phyloP scores from a whole-genome alignment of 495 filamentous ascomycete species.

The Hypoxylon lienhwacheense region DNA sequence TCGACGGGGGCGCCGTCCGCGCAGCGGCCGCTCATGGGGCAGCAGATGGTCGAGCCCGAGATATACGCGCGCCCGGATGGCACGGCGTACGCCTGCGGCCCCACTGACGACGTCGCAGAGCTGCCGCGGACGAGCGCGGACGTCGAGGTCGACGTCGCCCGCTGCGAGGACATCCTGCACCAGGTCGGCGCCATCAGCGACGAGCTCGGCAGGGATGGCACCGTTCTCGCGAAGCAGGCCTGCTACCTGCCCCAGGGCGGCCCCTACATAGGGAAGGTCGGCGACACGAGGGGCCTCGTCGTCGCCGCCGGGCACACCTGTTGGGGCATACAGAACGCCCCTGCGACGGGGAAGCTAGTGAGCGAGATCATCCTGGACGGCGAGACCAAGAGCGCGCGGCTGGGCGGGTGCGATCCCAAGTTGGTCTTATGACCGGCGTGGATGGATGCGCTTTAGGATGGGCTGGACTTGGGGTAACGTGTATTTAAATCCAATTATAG shows the following conservation, averaged over 20 bases:
- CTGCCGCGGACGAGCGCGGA: constrained; percentile 68
- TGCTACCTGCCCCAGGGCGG: constrained; percentile 79
- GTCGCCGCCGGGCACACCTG: constrained; percentile 84
- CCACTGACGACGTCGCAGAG: constrained; percentile 70
- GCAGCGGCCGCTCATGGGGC: constrained; percentile 27
- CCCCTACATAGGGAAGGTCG: constrained; percentile 72
- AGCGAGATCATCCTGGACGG: constrained; percentile 79
- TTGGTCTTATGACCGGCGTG: constrained; percentile 25
- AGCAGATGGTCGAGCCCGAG: constrained; percentile 70
- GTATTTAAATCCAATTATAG: neutral
- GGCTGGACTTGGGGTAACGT: neutral
- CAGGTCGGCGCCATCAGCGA: constrained; percentile 71
- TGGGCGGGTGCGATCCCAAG: constrained; percentile 34
- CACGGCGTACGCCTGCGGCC: constrained; percentile 76
- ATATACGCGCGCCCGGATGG: constrained; percentile 86
- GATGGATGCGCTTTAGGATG: constrained; percentile 23
- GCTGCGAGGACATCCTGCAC: constrained; percentile 78
- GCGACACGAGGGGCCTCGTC: constrained; percentile 65
- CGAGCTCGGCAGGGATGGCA: constrained; percentile 65
- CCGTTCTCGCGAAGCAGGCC: constrained; percentile 72
- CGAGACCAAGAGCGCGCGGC: constrained; percentile 65
- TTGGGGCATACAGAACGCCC: constrained; percentile 90
- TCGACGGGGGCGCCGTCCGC: constrained; percentile 44
- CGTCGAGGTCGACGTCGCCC: constrained; percentile 69
- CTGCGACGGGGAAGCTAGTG: constrained; percentile 80